phyloP scores from a whole-genome alignment of 2,329 filamentous ascomycete genomes.

The Fusarium heterosporum region DNA sequence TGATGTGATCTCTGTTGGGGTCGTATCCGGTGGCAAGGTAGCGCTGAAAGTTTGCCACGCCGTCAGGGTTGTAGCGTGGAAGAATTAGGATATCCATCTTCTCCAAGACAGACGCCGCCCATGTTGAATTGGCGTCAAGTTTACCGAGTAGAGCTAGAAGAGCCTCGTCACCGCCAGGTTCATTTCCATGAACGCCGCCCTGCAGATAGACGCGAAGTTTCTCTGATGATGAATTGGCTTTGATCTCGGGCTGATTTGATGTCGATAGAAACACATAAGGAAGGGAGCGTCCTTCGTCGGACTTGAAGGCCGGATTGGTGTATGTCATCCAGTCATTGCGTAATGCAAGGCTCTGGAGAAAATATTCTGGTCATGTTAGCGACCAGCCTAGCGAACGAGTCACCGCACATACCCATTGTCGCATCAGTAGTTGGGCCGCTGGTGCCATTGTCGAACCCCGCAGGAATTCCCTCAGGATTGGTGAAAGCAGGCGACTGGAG shows the following conservation, averaged over 20 bases:
- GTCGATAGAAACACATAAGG: constrained; percentile 38
- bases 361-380: constrained; percentile 35
- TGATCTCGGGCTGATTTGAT: constrained; percentile 17
- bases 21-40: constrained; percentile 45
- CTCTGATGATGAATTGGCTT: constrained; percentile 31
- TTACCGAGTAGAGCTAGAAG: constrained; percentile 46
- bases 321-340: constrained; percentile 45
- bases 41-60: constrained; percentile 47
- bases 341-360: constrained; percentile 35
- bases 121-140: constrained; percentile 44
- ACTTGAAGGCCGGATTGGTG: constrained; percentile 38
- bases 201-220: constrained; percentile 47
- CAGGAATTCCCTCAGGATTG: constrained; percentile 38
- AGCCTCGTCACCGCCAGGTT: constrained; percentile 46
- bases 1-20: constrained; percentile 48
- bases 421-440: constrained; percentile 45
- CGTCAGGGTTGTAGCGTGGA: constrained; percentile 48
- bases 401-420: constrained; percentile 13
- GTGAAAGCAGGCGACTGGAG: constrained; percentile 46
- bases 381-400: accelerated
- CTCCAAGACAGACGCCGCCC: constrained; percentile 43
- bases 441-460: constrained; percentile 46
- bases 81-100: constrained; percentile 48
- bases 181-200: constrained; percentile 48
- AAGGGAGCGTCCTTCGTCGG: constrained; percentile 41